Conservation (phyloP, 1,284 basidiomycete genomes). For the Malassezia japonica region DNA sequence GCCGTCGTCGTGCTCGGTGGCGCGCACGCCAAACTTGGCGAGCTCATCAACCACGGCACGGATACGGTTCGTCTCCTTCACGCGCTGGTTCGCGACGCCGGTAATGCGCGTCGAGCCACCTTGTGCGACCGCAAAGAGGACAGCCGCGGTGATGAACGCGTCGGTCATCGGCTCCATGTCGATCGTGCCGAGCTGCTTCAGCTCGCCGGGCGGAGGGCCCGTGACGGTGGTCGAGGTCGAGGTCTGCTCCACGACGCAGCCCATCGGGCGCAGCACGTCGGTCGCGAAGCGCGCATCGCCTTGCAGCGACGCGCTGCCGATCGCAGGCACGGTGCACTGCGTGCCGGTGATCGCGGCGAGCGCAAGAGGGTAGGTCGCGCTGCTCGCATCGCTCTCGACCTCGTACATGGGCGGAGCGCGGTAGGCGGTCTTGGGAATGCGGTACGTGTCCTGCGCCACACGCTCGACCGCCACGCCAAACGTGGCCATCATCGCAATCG, state of each 20-base stretch:
- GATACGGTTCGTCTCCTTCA: constrained; percentile 97
- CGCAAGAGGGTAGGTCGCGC: constrained; percentile 91
- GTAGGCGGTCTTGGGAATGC: constrained; percentile 74
- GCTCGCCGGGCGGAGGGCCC: constrained; percentile 69
- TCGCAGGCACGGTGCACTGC: constrained; percentile 82
- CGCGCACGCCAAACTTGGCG: constrained; percentile 88
- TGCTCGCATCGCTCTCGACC: constrained; percentile 91
- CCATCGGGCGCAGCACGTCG: constrained; percentile 87
- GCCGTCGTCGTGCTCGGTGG: constrained; percentile 83
- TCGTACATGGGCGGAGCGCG: constrained; percentile 66
- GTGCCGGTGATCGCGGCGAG: constrained; percentile 94
- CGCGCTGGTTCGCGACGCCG: constrained; percentile 94
- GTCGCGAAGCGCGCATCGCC: constrained; percentile 92
- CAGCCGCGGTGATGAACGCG: constrained; percentile 90
- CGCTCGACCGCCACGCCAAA: constrained; percentile 76
- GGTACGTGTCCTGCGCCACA: constrained; percentile 61
- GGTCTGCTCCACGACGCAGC: constrained; percentile 80
- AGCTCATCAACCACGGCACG: constrained; percentile 92
- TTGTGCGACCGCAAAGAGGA: constrained; percentile 65
- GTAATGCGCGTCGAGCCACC: constrained; percentile 62
- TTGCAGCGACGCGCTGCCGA: constrained; percentile 80
- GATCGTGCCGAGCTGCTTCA: constrained; percentile 73
- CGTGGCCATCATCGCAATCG: constrained; percentile 91
- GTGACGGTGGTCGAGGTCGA: constrained; percentile 80
- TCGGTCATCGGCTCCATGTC: constrained; percentile 99